These are phyloP conservation scores for Cercospora sp. DNA, from an alignment of 2,329 filamentous ascomycete species.

Conservation along the genomic window DNA sequence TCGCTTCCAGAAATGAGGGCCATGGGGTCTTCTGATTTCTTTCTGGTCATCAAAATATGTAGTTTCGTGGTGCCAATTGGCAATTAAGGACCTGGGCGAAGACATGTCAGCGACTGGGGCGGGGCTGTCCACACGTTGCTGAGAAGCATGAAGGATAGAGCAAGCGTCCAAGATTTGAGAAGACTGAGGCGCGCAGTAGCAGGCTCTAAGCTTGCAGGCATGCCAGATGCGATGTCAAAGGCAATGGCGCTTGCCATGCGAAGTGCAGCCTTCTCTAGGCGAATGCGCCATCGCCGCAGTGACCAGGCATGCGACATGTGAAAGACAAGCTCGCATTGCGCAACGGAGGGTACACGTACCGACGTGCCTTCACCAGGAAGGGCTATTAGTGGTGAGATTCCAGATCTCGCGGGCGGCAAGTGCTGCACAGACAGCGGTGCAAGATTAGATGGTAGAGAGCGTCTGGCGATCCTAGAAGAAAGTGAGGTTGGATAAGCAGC, in stretches of 20 bases:
- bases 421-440: slow-evolving; percentile 32
- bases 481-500: slow-evolving; percentile 31
- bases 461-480: slow-evolving; percentile 22
- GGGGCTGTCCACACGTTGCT: background rate
- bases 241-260: slow-evolving; percentile 34
- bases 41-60: slow-evolving; percentile 20
- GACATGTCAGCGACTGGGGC: slow-evolving; percentile 31
- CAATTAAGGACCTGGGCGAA: slow-evolving; percentile 35
- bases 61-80: slow-evolving; percentile 30
- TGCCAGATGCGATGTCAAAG: slow-evolving; percentile 17
- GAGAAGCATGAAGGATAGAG: slow-evolving; percentile 1
- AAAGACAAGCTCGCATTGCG: slow-evolving; percentile 23
- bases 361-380: slow-evolving; percentile 39
- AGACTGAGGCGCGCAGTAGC: slow-evolving; percentile 3
- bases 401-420: slow-evolving; percentile 38
- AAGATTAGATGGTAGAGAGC: slow-evolving; percentile 26
- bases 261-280: slow-evolving; percentile 22
- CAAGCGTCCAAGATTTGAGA: slow-evolving; percentile 7
- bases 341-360: slow-evolving; percentile 36
- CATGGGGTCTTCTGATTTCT: slow-evolving; percentile 26
- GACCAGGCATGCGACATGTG: slow-evolving; percentile 18
- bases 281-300: slow-evolving; percentile 22
- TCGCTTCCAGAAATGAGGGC: slow-evolving; percentile 31
- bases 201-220: slow-evolving; percentile 11
- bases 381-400: slow-evolving; percentile 37